Evolutionary conservation across 495 filamentous ascomycete genomes (phyloP), one percentile per base, ranked within the genome.

Genomic region (Penicillium verhagenii): DNA sequence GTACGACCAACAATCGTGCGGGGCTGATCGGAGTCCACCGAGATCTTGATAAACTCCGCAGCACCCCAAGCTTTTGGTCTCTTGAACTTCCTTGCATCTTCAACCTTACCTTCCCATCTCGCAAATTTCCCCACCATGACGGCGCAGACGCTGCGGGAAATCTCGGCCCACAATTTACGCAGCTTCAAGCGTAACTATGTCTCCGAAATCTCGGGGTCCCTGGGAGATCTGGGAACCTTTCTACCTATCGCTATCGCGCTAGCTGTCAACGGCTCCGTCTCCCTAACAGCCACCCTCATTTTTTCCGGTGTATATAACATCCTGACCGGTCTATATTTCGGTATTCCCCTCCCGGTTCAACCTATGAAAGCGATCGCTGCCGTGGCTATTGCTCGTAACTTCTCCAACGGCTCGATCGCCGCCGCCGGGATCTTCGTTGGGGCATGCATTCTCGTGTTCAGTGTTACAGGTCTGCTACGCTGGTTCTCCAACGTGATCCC

Each of bases 301-400:
- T 95, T 96, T 68, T 88, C 89, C 0, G 93, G 93, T 1, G 56
- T 92, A 6, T 91, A 86, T 61, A 97, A 97, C 61, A 83, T 97
- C 47, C 52, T 86, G 5, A 96, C 91, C 0, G 93, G 93, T 8
- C 63, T 86, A 4, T 66, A 85, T 26, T 97, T 96, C 63, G 92
- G 92, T 9, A 85, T 97, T 20, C 91, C 91, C 0, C 67, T 96
- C 0, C 91, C 91, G 0, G 90, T 96, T 0, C 90, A 93, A 69
- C 90, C 90, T 10, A 90, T 94, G 88, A 91, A 95, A 75, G 92
- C 92, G 16, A 92, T 97, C 54, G 92, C 91, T 35, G 87, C 93
- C 0, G 85, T 96, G 0, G 89, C 91, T 13, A 87, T 97, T 45
- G 81, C 86, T 10, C 79, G 80, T 23, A 73, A 71, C 37, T 86